Evolutionary conservation across 768 basidiomycete species (phyloP).

Genomic region (Russula emetica): DNA sequence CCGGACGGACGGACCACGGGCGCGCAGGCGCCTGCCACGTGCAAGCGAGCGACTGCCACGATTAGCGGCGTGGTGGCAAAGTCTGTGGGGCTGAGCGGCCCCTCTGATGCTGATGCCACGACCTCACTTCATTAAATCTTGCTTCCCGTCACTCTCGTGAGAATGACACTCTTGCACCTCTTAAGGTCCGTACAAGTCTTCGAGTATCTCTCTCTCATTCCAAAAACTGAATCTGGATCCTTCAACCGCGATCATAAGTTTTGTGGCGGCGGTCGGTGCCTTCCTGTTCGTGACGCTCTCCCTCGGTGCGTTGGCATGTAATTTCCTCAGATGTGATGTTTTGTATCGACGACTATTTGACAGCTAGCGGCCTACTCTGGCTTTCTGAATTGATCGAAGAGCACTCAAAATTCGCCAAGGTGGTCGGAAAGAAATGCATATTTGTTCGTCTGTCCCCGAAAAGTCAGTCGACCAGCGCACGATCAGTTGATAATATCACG

Average conservation of each 20-base stretch:
- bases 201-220: conserved; percentile 23
- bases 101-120: conserved; percentile 1
- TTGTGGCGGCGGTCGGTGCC: conserved; percentile 68
- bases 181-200: conserved; percentile 45
- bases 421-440: conserved; percentile 76
- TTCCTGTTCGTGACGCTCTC: conserved; percentile 91
- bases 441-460: conserved; percentile 55
- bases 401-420: conserved; percentile 77
- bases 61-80: neutral
- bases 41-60: neutral
- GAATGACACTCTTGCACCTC: conserved; percentile 56
- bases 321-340: neutral
- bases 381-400: conserved; percentile 95
- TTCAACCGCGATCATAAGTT: conserved; percentile 51
- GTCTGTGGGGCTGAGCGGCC: neutral
- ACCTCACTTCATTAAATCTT: neutral
- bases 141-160: neutral
- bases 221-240: conserved; percentile 9
- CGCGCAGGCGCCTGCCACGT: too few relatives aligned
- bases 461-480: neutral
- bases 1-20: neutral
- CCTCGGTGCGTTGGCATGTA: conserved; percentile 53
- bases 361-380: conserved; percentile 91
- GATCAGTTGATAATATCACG: neutral
- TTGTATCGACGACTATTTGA: conserved; percentile 24